Conservation (phyloP, 2,329 filamentous ascomycete species). For the Diaporthe longicolla region DNA sequence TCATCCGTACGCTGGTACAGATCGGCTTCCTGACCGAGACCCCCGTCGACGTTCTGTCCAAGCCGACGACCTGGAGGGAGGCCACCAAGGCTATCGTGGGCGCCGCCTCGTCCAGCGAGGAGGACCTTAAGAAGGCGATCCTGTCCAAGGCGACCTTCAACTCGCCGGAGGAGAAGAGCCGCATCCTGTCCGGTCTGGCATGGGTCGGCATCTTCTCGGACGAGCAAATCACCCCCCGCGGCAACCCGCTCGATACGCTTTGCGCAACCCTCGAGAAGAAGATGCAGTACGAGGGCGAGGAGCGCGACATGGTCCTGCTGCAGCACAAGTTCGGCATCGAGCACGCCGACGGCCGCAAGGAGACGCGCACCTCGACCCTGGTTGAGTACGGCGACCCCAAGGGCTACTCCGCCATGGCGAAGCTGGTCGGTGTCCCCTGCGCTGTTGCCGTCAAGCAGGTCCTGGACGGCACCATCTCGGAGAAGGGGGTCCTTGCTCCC, state of each 20-base stretch:
- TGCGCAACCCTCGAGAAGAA: constrained; percentile 90
- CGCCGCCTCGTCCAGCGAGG: constrained; percentile 74
- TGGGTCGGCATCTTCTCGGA: constrained; percentile 80
- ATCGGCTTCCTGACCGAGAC: constrained; percentile 89
- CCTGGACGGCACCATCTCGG: constrained; percentile 78
- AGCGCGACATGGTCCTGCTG: constrained; percentile 87
- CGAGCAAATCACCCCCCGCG: constrained; percentile 77
- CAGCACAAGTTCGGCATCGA: constrained; percentile 90
- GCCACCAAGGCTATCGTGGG: constrained; percentile 84
- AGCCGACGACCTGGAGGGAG: constrained; percentile 84
- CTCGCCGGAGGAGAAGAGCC: constrained; percentile 74
- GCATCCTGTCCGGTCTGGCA: constrained; percentile 77
- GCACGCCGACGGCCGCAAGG: constrained; percentile 81
- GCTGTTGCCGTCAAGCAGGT: constrained; percentile 84
- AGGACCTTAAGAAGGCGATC: constrained; percentile 81
- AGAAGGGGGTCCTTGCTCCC: constrained; percentile 83
- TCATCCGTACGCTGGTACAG: constrained; percentile 89
- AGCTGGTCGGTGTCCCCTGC: constrained; percentile 78
- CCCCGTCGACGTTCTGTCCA: constrained; percentile 74
- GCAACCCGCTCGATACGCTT: constrained; percentile 90
- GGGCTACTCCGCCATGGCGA: constrained; percentile 88
- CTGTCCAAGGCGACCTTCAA: constrained; percentile 81
- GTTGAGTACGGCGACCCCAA: constrained; percentile 84
- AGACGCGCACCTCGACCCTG: constrained; percentile 86
- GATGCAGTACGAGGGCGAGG: constrained; percentile 87